Conservation (phyloP, 306 rosid genomes). For the Lupinus albus region DNA sequence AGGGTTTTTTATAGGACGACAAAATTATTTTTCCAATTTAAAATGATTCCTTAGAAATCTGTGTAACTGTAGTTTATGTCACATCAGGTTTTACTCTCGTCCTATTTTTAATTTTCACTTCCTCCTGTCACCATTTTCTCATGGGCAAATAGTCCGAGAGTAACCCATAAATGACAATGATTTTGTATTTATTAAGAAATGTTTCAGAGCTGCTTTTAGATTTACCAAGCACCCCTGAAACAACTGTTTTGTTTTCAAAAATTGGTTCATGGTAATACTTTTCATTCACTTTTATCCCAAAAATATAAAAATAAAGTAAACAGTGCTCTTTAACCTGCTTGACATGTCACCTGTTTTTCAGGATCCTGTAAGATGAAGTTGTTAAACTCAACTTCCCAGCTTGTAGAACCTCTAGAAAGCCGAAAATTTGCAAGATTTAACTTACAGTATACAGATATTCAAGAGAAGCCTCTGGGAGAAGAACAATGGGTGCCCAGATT, state of each 20-base stretch:
- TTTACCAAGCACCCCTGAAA: too few relatives aligned
- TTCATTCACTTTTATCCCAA: slow-evolving; percentile 17
- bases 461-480: slow-evolving; percentile 63
- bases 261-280: slow-evolving; percentile 23
- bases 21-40: background rate
- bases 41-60: too few relatives aligned
- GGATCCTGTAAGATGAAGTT: slow-evolving; percentile 89
- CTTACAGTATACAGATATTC: slow-evolving; percentile 66
- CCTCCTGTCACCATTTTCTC: too few relatives aligned
- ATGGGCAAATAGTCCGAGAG: too few relatives aligned
- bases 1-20: background rate
- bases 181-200: too few relatives aligned
- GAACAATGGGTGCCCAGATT: slow-evolving; percentile 85
- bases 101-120: too few relatives aligned
- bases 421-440: slow-evolving; percentile 79
- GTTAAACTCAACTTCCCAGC: slow-evolving; percentile 72
- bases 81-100: too few relatives aligned
- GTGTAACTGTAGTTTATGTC: too few relatives aligned
- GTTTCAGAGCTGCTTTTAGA: too few relatives aligned
- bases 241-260: background rate
- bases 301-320: slow-evolving; percentile 4
- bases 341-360: slow-evolving; percentile 47
- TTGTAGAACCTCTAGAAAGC: slow-evolving; percentile 87
- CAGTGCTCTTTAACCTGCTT: background rate
- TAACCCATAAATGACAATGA: too few relatives aligned